These are phyloP conservation scores for Nematocida sp. DNA, from an alignment of 371 early-diverging fungal genomes.

Conservation along the genomic window DNA sequence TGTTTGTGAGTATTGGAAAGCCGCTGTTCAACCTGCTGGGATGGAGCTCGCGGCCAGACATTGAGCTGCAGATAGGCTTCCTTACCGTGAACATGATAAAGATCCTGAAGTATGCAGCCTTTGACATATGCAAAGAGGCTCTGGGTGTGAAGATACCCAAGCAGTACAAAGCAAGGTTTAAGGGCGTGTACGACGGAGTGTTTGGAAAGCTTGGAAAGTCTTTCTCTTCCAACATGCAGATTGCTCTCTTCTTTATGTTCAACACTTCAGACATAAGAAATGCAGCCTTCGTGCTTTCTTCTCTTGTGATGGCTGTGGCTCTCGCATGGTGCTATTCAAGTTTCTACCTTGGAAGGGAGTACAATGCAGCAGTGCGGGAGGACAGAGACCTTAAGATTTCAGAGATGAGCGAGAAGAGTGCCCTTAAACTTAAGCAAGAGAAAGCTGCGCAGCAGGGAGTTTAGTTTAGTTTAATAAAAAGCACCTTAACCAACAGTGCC, in stretches of 20 bases:
- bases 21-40: not conserved
- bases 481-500: too few relatives aligned
- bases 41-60: not conserved
- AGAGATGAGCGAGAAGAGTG: conserved; percentile 31
- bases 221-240: conserved; percentile 52
- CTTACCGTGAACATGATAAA: conserved; percentile 48
- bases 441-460: not conserved
- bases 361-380: conserved; percentile 53
- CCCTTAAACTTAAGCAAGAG: conserved; percentile 19
- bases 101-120: conserved; percentile 62
- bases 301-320: conserved; percentile 28
- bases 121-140: conserved; percentile 64
- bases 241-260: conserved; percentile 48
- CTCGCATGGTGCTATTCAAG: conserved; percentile 57
- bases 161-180: conserved; percentile 54
- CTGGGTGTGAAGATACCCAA: conserved; percentile 60
- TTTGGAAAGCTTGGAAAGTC: conserved; percentile 63
- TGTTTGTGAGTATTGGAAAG: not conserved
- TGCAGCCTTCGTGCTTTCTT: conserved; percentile 3
- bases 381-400: conserved; percentile 57
- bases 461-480: not conserved
- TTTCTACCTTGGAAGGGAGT: conserved; percentile 59
- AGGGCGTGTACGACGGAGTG: conserved; percentile 64
- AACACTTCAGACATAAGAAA: conserved; percentile 53
- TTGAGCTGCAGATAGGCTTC: conserved; percentile 9